These are phyloP conservation scores for Peribolospora kevripleyi DNA, from an alignment of 768 basidiomycete genomes.

Conservation along the genomic window DNA sequence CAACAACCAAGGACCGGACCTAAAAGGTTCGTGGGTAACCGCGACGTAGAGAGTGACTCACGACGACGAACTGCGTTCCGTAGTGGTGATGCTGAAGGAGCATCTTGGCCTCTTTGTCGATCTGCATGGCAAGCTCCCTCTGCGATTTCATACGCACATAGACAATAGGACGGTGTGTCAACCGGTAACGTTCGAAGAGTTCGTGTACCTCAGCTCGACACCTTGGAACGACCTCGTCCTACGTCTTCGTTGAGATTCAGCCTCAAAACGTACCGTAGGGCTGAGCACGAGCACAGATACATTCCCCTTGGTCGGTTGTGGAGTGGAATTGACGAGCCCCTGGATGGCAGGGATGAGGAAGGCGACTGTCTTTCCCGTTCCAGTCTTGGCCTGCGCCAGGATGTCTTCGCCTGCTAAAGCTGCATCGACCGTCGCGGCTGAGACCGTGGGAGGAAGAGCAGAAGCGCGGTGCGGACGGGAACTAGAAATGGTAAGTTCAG, in stretches of 20 bases:
- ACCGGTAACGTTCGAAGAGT: no score
- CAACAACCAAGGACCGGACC: no score
- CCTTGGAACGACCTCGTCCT: no score
- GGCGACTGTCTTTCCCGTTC: constrained; percentile 30
- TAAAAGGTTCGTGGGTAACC: no score
- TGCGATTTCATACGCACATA: constrained; percentile 8
- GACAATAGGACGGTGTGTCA: no score
- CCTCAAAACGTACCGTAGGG: no score
- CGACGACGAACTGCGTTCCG: constrained; percentile 30
- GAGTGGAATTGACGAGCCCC: constrained; percentile 12
- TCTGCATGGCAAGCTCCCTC: constrained; percentile 21
- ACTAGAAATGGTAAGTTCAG: no score
- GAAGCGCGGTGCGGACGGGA: neutral
- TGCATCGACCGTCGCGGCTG: neutral
- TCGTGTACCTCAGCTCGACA: no score
- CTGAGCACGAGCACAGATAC: constrained; percentile 17
- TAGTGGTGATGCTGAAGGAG: constrained; percentile 25
- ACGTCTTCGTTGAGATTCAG: no score
- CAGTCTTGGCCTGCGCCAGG: constrained; percentile 15
- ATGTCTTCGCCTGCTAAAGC: neutral
- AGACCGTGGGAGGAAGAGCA: neutral
- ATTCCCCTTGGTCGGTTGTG: constrained; percentile 7
- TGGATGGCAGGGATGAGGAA: constrained; percentile 24
- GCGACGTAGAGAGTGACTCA: no score
- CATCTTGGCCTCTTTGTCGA: constrained; percentile 13